Evolutionary conservation across 1,139 yeast genomes (phyloP).

Genomic region (Sugiyamaella paludigena): DNA sequence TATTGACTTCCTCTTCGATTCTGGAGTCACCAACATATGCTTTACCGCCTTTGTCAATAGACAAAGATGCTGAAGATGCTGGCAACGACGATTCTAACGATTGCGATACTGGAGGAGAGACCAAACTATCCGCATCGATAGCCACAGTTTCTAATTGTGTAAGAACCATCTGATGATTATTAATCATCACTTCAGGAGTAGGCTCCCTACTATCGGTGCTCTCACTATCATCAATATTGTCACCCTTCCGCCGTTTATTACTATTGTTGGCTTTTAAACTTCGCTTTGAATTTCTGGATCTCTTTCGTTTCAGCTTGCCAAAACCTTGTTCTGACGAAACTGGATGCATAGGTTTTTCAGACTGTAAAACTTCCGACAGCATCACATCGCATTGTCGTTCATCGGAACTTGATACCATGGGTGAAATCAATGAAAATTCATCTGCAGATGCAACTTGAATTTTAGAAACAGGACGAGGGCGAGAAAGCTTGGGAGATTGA

Average conservation of each 20-base stretch:
- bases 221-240: neutral
- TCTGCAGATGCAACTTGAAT: no score
- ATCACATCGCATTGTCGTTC: neutral
- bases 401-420: neutral
- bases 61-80: no score
- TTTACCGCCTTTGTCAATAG: no score
- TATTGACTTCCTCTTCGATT: neutral
- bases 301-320: constrained; percentile 19
- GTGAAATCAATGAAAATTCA: neutral
- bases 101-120: constrained; percentile 10
- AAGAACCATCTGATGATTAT: neutral
- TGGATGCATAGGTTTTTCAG: constrained; percentile 9
- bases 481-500: no score
- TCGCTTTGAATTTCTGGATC: constrained; percentile 5
- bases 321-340: constrained; percentile 19
- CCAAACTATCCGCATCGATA: no score
- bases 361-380: neutral
- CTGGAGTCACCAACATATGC: no score
- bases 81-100: neutral
- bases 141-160: no score
- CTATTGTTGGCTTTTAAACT: neutral
- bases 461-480: no score
- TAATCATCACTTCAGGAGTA: no score
- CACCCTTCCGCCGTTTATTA: neutral
- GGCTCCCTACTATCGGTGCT: no score